Evolutionary conservation across 768 basidiomycete genomes (phyloP), one percentile per base, ranked within the genome.

Genomic region (Mycena alexandri): DNA sequence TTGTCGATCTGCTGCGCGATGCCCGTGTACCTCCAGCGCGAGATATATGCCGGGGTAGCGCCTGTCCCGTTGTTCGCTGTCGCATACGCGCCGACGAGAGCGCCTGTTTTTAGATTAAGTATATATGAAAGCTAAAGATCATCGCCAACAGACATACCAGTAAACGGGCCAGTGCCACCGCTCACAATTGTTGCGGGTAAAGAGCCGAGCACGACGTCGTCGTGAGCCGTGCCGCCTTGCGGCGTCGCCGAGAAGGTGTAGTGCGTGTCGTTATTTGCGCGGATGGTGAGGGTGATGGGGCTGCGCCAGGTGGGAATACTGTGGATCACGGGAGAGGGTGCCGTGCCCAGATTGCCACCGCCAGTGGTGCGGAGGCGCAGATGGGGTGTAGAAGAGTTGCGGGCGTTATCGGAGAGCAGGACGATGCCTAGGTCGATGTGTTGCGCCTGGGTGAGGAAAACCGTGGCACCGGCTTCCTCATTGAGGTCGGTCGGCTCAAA

Each of bases 401-500:
- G n/a, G 54, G 21, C 42, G 38, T 24, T 58, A 46, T 58, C 56
- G 42, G 52, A 29, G 19, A 66, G 50, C 43, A 56, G 33, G 34
- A 61, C 58, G 25, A 66, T 66, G 22, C 65, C 65, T 21, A 66
- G 65, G 58, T 66, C 65, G 44, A 66, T n/a, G n/a, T n/a, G n/a
- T n/a, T n/a, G n/a, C n/a, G n/a, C n/a, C n/a, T n/a, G n/a, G n/a
- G n/a, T n/a, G n/a, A n/a, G n/a, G n/a, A n/a, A n/a, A n/a, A n/a
- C n/a, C n/a, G n/a, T n/a, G n/a, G n/a, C n/a, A n/a, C n/a, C n/a
- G n/a, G n/a, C n/a, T n/a, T n/a, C n/a, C n/a, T n/a, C n/a, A n/a
- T n/a, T n/a, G n/a, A n/a, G n/a, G n/a, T n/a, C n/a, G n/a, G n/a
- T n/a, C n/a, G n/a, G n/a, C n/a, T n/a, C n/a, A n/a, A n/a, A n/a